Base-by-base conservation (phyloP, 2,329 filamentous ascomycete genomes). In the Aureobasidium subglaciale region DNA sequence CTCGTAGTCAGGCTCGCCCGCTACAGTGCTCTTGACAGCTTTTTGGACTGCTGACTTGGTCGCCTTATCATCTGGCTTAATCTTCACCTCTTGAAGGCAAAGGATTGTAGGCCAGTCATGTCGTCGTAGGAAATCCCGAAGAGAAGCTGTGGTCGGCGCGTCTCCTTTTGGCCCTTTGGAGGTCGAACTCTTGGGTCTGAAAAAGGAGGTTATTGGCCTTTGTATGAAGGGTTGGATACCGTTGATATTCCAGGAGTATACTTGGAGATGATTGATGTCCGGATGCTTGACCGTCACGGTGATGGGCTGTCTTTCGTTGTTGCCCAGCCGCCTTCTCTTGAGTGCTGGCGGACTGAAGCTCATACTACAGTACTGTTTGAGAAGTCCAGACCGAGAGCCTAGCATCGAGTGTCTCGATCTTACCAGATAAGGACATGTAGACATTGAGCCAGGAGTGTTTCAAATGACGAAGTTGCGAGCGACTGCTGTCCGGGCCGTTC, bases 51-150 rank as follows among this genome's bases (percentile, higher is more conserved):
- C 69, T 27, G 67, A 61, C 60, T 73, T 68, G 0, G 70, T 76
- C 5, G 67, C 63, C 0, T 37, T 57, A 57, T 78, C 76, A 7
- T 62, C 63, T 1, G 66, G 58, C 16, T 65, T 68, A 48, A 79
- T 75, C 60, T 78, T 78, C 22, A 78, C 72, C 68, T 79, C 76
- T 65, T 79, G 75, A 2, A 78, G 66, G 55, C 74, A 72, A 4
- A 78, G 66, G 20, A 77, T 59, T 2, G 72, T 66, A 3, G 75
- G 75, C 68, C 70, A 78, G 10, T 65, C 49, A 59, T 78, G 73
- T 9, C 70, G 68, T 22, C 69, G 67, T n/a, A 79, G 65, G 55
- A 77, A 74, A 16, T 61, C 64, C 32, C 74, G 66, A 5, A 78
- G 65, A 16, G 68, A 72, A 1, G 66, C 60, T 50, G 59, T 18